A percentile compares a stretch with the other conserved stretches of the same genome.
Evolutionary conservation across 129 eudicot genomes (phyloP).

Genomic region (Sambucus nigra): DNA sequence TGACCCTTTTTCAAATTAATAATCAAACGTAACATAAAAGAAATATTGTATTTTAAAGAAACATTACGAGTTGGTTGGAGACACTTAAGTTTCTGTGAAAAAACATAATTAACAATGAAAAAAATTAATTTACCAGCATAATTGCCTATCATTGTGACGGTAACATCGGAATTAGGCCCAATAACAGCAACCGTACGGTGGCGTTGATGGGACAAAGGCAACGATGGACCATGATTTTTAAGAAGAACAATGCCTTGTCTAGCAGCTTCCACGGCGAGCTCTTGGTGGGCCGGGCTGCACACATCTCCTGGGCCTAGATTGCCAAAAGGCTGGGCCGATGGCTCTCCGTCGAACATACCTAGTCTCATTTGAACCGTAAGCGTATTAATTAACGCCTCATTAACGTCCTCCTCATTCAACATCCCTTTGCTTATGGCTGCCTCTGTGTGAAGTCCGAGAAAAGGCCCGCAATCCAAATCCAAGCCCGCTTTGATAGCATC

Average conservation of each 20-base stretch:
- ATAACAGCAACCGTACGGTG: constrained; percentile 71
- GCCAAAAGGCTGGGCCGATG: constrained; percentile 55
- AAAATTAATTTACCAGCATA: constrained; percentile 53
- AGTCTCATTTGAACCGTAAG: constrained; percentile 78
- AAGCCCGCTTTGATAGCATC: constrained; percentile 90
- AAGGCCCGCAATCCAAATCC: constrained; percentile 95
- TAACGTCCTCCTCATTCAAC: constrained; percentile 44
- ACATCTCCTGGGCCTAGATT: constrained; percentile 69
- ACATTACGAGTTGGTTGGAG: too few relatives aligned
- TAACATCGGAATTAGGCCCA: constrained; percentile 85
- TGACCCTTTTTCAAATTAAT: too few relatives aligned
- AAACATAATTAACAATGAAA: too few relatives aligned
- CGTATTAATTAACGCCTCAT: constrained; percentile 49
- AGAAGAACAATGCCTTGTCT: constrained; percentile 88
- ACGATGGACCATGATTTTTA: constrained; percentile 52
- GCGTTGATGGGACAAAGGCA: constrained; percentile 57
- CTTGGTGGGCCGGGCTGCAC: constrained; percentile 62
- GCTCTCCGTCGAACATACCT: constrained; percentile 85
- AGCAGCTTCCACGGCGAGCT: constrained; percentile 81
- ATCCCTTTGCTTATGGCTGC: constrained; percentile 52
- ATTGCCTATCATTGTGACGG: constrained; percentile 85
- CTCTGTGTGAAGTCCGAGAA: constrained; percentile 52
- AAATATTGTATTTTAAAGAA: too few relatives aligned
- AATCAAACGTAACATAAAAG: too few relatives aligned
- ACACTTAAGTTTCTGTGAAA: too few relatives aligned